Base-by-base conservation (phyloP, 2,329 filamentous ascomycete species). In the Penicillium polonicum region DNA sequence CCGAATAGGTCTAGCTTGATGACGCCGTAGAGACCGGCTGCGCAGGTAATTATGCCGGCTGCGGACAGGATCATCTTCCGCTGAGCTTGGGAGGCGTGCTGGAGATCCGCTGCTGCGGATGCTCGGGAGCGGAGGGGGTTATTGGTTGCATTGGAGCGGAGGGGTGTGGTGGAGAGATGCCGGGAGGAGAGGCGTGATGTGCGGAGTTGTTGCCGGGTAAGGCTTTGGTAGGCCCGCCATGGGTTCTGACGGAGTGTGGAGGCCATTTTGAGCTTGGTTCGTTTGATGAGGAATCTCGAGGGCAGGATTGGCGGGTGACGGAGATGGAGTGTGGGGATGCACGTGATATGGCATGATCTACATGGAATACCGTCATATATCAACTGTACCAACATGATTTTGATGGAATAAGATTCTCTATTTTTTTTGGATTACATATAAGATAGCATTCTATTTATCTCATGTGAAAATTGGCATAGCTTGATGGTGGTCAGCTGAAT, bases 11-110 rank as follows among this genome's bases (percentile, higher is more conserved):
- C 73, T 33, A 70, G 61, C 53, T 72, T 71, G 56, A 79, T 74
- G 9, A 74, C 68, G 9, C 70, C 75, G 48, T 76, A 78, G 68
- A 79, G 77, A 23, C 72, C 74, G 3, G 70, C 65, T 9, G 72
- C 75, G 53, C 74, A 77, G 5, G 67, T 64, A 0, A 70, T 69
- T 7, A 80, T 77, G 2, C 77, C 78, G 0, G 63, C 70, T 0
- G 67, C 73, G 1, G 74, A 75, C 10, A 72, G 49, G 2, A 61
- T 53, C 41, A 77, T 71, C 13, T 71, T 72, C 10, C 71, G 70
- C 31, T 67, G 68, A 48, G 67, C 68, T 42, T 68, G 65, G 5
- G 66, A 66, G 59, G 69, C 50, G 17, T 72, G 65, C 23, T 70
- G 58, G 15, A 67, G 52, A n/a, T 48, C 59, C 41, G 58, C 60